Evolutionary conservation across 2,329 filamentous ascomycete species (phyloP).

Genomic region (Fusarium foetens): DNA sequence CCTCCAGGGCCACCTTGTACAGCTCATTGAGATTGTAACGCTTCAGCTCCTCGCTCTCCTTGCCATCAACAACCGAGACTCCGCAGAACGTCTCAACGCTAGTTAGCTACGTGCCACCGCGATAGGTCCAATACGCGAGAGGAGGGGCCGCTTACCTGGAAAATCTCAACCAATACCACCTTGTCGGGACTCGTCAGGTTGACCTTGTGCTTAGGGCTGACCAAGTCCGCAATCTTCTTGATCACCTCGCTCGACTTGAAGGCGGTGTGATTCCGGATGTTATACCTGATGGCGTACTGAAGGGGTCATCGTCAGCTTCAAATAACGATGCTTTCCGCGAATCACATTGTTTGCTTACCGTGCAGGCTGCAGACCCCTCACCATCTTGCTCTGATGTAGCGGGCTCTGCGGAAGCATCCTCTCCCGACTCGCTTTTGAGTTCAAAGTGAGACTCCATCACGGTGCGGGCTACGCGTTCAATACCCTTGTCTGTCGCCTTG

Average conservation of each 20-base stretch:
- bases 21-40: constrained; percentile 82
- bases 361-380: constrained; percentile 44
- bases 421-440: constrained; percentile 48
- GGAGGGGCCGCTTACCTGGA: constrained; percentile 66
- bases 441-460: constrained; percentile 73
- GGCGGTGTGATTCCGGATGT: constrained; percentile 76
- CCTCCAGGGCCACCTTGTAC: constrained; percentile 56
- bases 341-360: constrained; percentile 53
- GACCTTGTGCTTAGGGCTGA: constrained; percentile 77
- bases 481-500: constrained; percentile 74
- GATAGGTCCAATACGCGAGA: constrained; percentile 37
- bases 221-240: constrained; percentile 72
- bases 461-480: constrained; percentile 70
- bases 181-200: constrained; percentile 82
- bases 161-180: constrained; percentile 82
- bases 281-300: constrained; percentile 87
- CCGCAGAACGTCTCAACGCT: constrained; percentile 74
- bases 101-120: constrained; percentile 33
- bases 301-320: constrained; percentile 25
- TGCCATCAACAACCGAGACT: constrained; percentile 78
- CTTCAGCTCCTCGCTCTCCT: constrained; percentile 77
- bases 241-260: constrained; percentile 77
- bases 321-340: constrained; percentile 7
- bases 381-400: constrained; percentile 26
- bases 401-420: constrained; percentile 22